Conservation (phyloP, 345 rosid species). For the Hirschfeldia incana region DNA sequence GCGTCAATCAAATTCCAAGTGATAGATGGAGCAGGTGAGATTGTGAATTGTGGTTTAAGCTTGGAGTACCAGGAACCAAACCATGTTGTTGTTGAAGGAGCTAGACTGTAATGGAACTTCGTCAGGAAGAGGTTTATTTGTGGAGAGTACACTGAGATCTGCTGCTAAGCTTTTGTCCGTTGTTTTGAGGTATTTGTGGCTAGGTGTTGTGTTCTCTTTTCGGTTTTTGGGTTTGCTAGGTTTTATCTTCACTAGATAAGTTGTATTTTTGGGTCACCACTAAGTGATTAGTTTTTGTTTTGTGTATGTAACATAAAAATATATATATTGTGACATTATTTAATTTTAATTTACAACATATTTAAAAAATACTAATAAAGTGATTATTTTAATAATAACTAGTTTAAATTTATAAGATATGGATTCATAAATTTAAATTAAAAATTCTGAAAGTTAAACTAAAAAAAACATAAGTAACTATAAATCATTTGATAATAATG, state of each 20-base stretch:
- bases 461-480: too few species aligned
- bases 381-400: too few species aligned
- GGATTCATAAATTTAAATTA: neutral
- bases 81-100: conserved; percentile 8
- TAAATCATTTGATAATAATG: too few species aligned
- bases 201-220: conserved; percentile 9
- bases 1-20: conserved; percentile 21
- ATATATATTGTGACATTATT: neutral
- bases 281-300: neutral
- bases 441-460: too few species aligned
- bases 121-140: neutral
- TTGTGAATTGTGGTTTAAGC: conserved; percentile 24
- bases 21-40: conserved; percentile 26
- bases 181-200: conserved; percentile 14
- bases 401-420: too few species aligned
- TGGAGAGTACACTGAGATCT: neutral
- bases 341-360: neutral
- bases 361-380: neutral
- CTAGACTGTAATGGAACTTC: neutral
- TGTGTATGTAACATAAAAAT: neutral
- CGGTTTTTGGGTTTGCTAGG: conserved; percentile 19
- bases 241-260: neutral
- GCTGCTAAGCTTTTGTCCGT: neutral
- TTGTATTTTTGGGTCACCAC: neutral
- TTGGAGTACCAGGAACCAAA: conserved; percentile 32